Evolutionary conservation across 345 rosid species (phyloP).

Genomic region (Camelina hispida): DNA sequence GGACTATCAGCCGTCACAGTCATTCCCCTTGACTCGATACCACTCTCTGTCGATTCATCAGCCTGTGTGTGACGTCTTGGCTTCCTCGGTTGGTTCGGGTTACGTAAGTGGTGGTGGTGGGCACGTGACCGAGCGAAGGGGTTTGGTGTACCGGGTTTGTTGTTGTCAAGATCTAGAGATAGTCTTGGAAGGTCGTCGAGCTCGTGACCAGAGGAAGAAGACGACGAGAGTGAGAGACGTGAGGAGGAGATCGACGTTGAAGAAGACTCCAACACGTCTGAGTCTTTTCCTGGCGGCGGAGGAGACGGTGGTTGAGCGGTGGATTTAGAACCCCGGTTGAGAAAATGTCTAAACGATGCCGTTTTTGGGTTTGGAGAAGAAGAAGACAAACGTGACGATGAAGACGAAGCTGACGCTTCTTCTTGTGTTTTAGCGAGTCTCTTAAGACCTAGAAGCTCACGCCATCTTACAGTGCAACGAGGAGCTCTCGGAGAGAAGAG

Average conservation of each 20-base stretch:
- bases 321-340: slow-evolving; percentile 70
- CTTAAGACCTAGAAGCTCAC: slow-evolving; percentile 81
- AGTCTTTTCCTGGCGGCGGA: slow-evolving; percentile 59
- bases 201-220: slow-evolving; percentile 89
- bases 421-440: slow-evolving; percentile 50
- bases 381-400: slow-evolving; percentile 43
- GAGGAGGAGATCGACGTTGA: slow-evolving; percentile 66
- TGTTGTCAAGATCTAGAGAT: slow-evolving; percentile 78
- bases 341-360: slow-evolving; percentile 63
- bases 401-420: background rate
- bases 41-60: slow-evolving; percentile 46
- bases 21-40: slow-evolving; percentile 54
- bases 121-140: slow-evolving; percentile 59
- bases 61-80: slow-evolving; percentile 54
- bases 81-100: slow-evolving; percentile 60
- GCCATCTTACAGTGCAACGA: slow-evolving; percentile 88
- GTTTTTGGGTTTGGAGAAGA: slow-evolving; percentile 50
- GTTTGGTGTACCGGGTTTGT: slow-evolving; percentile 63
- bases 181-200: slow-evolving; percentile 82
- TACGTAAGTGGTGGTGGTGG: slow-evolving; percentile 45
- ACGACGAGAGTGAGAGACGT: slow-evolving; percentile 83
- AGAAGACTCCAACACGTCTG: slow-evolving; percentile 58
- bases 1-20: slow-evolving; percentile 91
- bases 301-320: slow-evolving; percentile 38
- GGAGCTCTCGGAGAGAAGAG: slow-evolving; percentile 86